These are phyloP conservation scores for Jamesozyma spencerorum DNA, from an alignment of 805 yeast genomes.

Conservation along the genomic window DNA sequence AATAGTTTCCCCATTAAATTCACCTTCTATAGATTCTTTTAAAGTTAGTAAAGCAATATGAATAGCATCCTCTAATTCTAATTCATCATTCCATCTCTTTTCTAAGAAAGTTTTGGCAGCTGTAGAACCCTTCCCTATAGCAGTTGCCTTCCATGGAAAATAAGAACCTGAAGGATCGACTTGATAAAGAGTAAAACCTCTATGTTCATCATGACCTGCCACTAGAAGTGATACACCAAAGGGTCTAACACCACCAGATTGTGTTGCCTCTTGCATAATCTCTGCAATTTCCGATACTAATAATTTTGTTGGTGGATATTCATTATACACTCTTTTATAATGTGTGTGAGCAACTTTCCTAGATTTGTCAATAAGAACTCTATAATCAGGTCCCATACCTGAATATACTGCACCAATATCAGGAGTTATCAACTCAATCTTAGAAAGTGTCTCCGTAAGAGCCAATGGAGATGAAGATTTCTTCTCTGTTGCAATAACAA, in stretches of 20 bases:
- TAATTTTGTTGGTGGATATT: conserved; percentile 93
- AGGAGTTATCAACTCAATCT: conserved; percentile 80
- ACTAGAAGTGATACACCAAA: conserved; percentile 90
- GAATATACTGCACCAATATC: conserved; percentile 94
- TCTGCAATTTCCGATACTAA: conserved; percentile 91
- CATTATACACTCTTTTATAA: conserved; percentile 88
- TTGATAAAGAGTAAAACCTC: conserved; percentile 76
- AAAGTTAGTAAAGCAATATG: conserved; percentile 90
- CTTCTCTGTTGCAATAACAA: conserved; percentile 93
- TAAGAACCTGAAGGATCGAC: conserved; percentile 97
- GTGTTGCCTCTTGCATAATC: conserved; percentile 97
- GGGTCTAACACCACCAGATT: conserved; percentile 98
- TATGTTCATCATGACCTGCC: conserved; percentile 83
- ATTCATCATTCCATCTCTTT: conserved; percentile 95
- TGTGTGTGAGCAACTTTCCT: conserved; percentile 87
- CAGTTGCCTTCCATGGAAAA: conserved; percentile 99
- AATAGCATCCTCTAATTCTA: conserved; percentile 95
- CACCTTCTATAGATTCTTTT: conserved; percentile 96
- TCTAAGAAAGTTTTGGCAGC: conserved; percentile 97
- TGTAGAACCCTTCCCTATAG: conserved; percentile 90
- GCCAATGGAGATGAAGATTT: conserved; percentile 73
- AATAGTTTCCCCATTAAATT: conserved; percentile 91
- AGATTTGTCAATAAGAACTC: conserved; percentile 88
- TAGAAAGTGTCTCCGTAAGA: conserved; percentile 63
- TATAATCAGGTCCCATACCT: conserved; percentile 98